A percentile compares a stretch with the other conserved stretches of the same genome.
These are phyloP conservation scores for Carex cristatella DNA, from an alignment of 176 grass and related monocot genomes.

Conservation along the genomic window DNA sequence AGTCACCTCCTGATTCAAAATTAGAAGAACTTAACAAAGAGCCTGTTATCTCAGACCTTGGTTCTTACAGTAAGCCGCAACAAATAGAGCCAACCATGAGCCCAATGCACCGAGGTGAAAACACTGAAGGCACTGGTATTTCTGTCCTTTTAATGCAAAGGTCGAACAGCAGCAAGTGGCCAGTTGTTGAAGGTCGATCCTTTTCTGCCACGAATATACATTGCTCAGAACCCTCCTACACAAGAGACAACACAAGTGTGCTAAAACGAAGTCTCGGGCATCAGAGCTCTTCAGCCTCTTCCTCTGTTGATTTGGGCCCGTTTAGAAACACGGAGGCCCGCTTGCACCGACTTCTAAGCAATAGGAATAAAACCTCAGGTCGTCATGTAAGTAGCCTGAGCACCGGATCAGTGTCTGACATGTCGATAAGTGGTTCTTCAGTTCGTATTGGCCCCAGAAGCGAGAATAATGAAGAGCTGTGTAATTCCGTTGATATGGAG, in stretches of 20 bases:
- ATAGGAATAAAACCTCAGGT: slow-evolving; percentile 42
- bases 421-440: slow-evolving; percentile 54
- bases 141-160: slow-evolving; percentile 61
- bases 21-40: slow-evolving; percentile 29
- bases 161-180: slow-evolving; percentile 59
- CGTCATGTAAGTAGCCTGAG: slow-evolving; percentile 49
- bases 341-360: slow-evolving; percentile 40
- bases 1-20: neutral
- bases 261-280: slow-evolving; percentile 63
- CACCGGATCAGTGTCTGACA: slow-evolving; percentile 67
- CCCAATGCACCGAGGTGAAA: slow-evolving; percentile 29
- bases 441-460: slow-evolving; percentile 36
- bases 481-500: slow-evolving; percentile 26
- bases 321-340: slow-evolving; percentile 42
- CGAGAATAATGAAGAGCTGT: slow-evolving; percentile 36
- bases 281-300: slow-evolving; percentile 61
- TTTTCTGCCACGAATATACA: slow-evolving; percentile 48
- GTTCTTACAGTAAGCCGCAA: slow-evolving; percentile 29
- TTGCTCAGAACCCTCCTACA: slow-evolving; percentile 61
- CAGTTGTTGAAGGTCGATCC: slow-evolving; percentile 42
- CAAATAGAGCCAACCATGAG: slow-evolving; percentile 27
- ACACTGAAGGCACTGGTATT: slow-evolving; percentile 53
- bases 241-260: slow-evolving; percentile 50
- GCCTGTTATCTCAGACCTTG: neutral
- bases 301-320: slow-evolving; percentile 80